Base-by-base conservation (phyloP, 441 rosid genomes). In the Mallotus japonicus region DNA sequence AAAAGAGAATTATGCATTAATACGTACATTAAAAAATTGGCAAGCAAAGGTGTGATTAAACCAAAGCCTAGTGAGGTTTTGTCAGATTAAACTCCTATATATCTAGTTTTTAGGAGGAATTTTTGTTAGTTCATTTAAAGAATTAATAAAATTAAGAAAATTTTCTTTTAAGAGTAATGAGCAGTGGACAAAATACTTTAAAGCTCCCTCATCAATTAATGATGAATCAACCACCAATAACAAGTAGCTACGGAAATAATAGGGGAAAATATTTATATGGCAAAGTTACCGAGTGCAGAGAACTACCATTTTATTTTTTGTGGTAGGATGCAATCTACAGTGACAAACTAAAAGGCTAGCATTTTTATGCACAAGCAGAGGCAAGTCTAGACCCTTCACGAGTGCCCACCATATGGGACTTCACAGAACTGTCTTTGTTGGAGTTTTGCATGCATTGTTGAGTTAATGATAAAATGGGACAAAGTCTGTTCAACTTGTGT, bases 101-200 rank as follows among this genome's bases (percentile, higher is more conserved):
- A 37, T 28, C 40, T 37, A 37, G 40, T 3, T 37, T 28, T 37
- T 37, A 37, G 40, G 3, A 37, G 69, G 69, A 47, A 65, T 22
- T 46, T 65, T 5, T 65, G 51, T 65, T 32, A 8, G 6, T 3
- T 22, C 24, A 65, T 19, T 65, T 47, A 65, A 65, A 46, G 28
- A 46, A 47, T 65, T 46, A 46, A 65, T 19, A 20, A 22, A 66
- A 49, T 37, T 37, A 37, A 37, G 6, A 51, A 24, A 24, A 5
- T 9, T 62, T 32, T 6, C 14, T 8, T 62, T 37, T 37, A 11
- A 17, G 24, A 66, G 37, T 66, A 66, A 66, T 66, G 58, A 51
- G 28, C 17, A 4, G 70, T 14, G 34, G 71, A 53, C 60, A 67
- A 67, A 67, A 20, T 53, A 67, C 57, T 53, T 53, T 51, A 67